These are phyloP conservation scores for Symmetrospora coprosmae DNA, from an alignment of 768 basidiomycete species.

Conservation along the genomic window DNA sequence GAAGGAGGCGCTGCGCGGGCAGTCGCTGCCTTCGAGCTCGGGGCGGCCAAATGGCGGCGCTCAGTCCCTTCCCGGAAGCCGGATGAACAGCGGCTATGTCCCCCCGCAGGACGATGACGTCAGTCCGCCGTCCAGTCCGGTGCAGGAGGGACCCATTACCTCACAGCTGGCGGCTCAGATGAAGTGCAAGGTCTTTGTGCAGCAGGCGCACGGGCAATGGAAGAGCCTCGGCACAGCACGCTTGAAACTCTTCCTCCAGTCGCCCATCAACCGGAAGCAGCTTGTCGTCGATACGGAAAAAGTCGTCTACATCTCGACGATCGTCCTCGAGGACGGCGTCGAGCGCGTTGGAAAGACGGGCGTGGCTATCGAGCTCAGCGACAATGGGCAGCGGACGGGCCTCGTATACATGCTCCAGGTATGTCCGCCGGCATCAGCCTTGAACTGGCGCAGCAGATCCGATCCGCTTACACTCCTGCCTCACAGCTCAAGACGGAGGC, in stretches of 20 bases:
- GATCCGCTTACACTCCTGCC: background rate
- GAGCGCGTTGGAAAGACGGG: slow-evolving; percentile 98
- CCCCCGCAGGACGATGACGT: slow-evolving; percentile 34
- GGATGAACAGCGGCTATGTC: slow-evolving; percentile 13
- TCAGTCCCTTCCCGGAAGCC: slow-evolving; percentile 5
- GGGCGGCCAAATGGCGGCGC: background rate
- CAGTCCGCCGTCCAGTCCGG: slow-evolving; percentile 74
- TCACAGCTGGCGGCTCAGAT: slow-evolving; percentile 72
- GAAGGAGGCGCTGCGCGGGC: slow-evolving; percentile 16
- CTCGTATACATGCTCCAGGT: slow-evolving; percentile 95
- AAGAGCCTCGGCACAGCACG: slow-evolving; percentile 79
- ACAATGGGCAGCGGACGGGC: slow-evolving; percentile 78
- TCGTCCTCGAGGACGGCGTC: slow-evolving; percentile 87
- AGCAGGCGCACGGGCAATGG: slow-evolving; percentile 90
- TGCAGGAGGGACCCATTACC: slow-evolving; percentile 47
- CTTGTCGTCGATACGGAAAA: slow-evolving; percentile 79
- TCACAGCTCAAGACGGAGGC: slow-evolving; percentile 55
- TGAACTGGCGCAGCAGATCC: background rate
- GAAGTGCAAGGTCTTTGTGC: slow-evolving; percentile 95
- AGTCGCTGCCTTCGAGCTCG: background rate
- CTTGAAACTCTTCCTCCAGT: slow-evolving; percentile 70
- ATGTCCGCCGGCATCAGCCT: background rate
- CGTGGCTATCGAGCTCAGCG: slow-evolving; percentile 86
- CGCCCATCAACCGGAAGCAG: slow-evolving; percentile 82
- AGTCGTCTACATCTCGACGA: slow-evolving; percentile 76